phyloP scores from a whole-genome alignment of 768 basidiomycete genomes.

The Leccinum rimulosum region DNA sequence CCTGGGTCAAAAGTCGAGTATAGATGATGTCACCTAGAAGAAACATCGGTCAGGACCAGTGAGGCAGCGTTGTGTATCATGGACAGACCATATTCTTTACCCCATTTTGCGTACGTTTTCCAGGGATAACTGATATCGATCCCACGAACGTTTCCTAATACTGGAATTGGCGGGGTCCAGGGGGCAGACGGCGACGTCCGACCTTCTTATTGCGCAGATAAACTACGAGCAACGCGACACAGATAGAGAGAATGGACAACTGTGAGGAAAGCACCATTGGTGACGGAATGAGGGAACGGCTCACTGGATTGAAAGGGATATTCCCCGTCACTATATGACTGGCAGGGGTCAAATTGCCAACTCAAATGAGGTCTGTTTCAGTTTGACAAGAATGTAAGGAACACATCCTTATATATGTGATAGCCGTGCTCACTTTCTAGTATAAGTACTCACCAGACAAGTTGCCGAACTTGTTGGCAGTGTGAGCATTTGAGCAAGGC shows the following conservation, averaged over 20 bases:
- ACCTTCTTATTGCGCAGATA: slow-evolving; percentile 12
- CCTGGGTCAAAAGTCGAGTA: slow-evolving; percentile 22
- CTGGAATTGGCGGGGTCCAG: slow-evolving; percentile 21
- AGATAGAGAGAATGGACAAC: slow-evolving; percentile 6
- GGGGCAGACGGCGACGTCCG: slow-evolving; percentile 15
- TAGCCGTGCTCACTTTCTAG: too few species aligned
- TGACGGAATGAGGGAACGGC: not conserved
- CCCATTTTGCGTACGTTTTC: slow-evolving; percentile 22
- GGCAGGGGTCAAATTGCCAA: not conserved
- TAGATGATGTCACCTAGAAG: slow-evolving; percentile 23
- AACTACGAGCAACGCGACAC: slow-evolving; percentile 8
- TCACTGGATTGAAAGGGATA: not conserved
- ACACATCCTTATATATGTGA: too few species aligned
- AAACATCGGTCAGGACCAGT: not conserved
- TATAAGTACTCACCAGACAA: too few species aligned
- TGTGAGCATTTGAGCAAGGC: too few species aligned
- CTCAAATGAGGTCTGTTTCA: not conserved
- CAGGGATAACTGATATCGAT: slow-evolving; percentile 25
- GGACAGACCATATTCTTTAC: slow-evolving; percentile 18
- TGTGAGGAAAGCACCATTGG: slow-evolving; percentile 1
- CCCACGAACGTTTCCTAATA: slow-evolving; percentile 20
- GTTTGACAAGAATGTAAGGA: too few species aligned
- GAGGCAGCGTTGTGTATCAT: not conserved
- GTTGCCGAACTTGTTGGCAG: too few species aligned
- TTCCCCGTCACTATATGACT: not conserved